Conservation (phyloP, 805 yeast genomes). For the Saccharomycopsis sp. region DNA sequence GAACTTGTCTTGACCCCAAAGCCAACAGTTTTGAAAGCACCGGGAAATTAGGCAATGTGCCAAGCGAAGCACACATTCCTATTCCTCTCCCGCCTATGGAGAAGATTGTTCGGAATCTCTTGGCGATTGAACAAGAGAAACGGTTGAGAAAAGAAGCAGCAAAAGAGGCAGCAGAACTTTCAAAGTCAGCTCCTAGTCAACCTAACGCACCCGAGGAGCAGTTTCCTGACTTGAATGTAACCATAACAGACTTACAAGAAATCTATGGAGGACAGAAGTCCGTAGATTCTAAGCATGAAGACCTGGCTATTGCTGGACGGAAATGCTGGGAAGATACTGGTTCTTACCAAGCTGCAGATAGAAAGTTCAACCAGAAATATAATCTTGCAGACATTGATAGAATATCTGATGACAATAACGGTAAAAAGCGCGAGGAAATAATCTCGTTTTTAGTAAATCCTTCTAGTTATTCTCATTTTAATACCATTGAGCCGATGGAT, state of each 20-base stretch:
- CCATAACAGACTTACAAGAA: background rate
- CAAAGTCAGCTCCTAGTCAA: conserved; percentile 29
- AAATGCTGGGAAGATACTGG: background rate
- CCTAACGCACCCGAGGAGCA: conserved; percentile 39
- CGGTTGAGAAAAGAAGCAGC: background rate
- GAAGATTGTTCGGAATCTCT: background rate
- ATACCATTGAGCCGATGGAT: conserved; percentile 4
- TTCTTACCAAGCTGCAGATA: background rate
- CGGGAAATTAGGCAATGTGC: background rate
- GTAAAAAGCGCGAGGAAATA: background rate
- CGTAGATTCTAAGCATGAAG: background rate
- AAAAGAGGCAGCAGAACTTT: background rate
- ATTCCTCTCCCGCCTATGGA: conserved; percentile 7
- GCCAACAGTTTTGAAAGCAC: background rate
- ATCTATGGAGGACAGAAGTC: background rate
- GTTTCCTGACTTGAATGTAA: conserved; percentile 10
- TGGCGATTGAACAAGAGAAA: background rate
- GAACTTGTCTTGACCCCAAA: background rate
- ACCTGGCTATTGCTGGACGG: too few relatives aligned
- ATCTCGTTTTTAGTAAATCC: conserved; percentile 15
- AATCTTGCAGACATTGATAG: background rate
- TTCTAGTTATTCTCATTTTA: conserved; percentile 10
- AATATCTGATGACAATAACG: background rate
- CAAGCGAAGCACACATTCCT: conserved; percentile 2
- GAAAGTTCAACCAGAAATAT: background rate